phyloP scores from a whole-genome alignment of 2,329 filamentous ascomycete species.

The Beauveria caledonica region DNA sequence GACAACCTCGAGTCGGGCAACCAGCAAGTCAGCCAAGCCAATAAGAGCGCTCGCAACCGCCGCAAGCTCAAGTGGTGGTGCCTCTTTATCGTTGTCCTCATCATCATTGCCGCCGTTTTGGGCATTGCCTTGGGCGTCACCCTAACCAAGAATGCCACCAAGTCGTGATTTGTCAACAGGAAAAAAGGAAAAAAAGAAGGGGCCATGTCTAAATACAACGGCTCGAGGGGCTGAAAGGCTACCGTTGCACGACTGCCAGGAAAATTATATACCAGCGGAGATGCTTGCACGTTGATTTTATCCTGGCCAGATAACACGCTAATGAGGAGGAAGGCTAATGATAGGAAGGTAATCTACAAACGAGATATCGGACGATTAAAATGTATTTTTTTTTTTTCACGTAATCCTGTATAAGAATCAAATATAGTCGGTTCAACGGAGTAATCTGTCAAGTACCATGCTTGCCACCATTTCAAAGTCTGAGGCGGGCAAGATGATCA shows the following conservation, averaged over 20 bases:
- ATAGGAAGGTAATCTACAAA: background rate
- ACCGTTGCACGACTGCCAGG: background rate
- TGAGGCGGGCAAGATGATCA: too few relatives aligned
- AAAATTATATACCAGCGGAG: background rate
- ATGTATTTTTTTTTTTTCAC: background rate
- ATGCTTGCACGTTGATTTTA: background rate
- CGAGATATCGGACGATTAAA: constrained; percentile 1
- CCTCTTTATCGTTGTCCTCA: constrained; percentile 51
- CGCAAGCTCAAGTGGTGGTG: constrained; percentile 81
- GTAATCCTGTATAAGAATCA: background rate
- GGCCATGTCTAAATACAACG: background rate
- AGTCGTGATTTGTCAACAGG: background rate
- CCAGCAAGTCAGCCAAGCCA: constrained; percentile 59
- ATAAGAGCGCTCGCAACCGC: constrained; percentile 55
- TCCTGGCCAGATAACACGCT: background rate
- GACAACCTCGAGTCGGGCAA: constrained; percentile 63
- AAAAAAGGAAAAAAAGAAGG: background rate
- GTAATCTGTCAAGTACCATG: background rate
- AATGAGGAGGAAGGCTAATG: constrained; percentile 7
- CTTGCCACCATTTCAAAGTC: too few relatives aligned
- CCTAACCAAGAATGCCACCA: constrained; percentile 21
- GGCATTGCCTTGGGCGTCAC: constrained; percentile 47
- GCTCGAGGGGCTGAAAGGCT: background rate
- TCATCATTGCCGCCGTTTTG: constrained; percentile 46
- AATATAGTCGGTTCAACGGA: background rate